Base-by-base conservation (phyloP, 805 yeast genomes). In the Wickerhamiella spandovensis region DNA sequence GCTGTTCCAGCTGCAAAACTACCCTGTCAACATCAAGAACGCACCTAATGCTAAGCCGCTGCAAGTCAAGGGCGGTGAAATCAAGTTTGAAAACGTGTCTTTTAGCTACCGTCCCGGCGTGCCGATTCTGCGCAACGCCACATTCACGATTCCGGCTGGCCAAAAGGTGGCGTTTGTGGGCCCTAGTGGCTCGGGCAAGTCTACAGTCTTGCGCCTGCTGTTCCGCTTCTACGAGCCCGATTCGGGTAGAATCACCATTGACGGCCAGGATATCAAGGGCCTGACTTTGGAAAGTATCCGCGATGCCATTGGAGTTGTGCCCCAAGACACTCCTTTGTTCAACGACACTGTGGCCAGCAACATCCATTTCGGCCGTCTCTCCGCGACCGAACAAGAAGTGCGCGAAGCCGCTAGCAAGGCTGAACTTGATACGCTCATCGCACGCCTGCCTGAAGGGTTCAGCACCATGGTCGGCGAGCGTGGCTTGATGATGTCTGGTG, bases 401-500 rank as follows among this genome's bases (percentile, higher is more conserved):
- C 53, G 66, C 9, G 64, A 67, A 8, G 87, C 81, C 5, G 80
- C 90, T 15, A 64, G 71, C 39, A 76, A 78, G 58, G 95, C 95
- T 3, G 81, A 84, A 58, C 71, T 90, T 54, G 76, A 76, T 53
- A 64, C 67, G 22, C 68, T 90, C 45, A 73, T 90, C 15, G 57
- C 64, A 5, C 84, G 81, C 43, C 67, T 92, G 45, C 97, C 98
- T 0, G 84, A 84, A 13, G 96, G 97, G 1, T 70, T 76, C 41
- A 71, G 82, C 25, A 92, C 97, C 0, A 72, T 85, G 51, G 98
- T 92, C 17, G 98, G 98, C 46, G 98, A 92, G 65, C 72, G 74
- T 4, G 98, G 98, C n/a, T 75, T 92, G 75, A 92, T 92, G 98
- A 89, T 92, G 45, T 87, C 96, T 23, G 98, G 98, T n/a, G 98